Evolutionary conservation across 1,139 yeast genomes (phyloP), one percentile per base, ranked within the genome.

Genomic region (Pneumocystis sp.): DNA sequence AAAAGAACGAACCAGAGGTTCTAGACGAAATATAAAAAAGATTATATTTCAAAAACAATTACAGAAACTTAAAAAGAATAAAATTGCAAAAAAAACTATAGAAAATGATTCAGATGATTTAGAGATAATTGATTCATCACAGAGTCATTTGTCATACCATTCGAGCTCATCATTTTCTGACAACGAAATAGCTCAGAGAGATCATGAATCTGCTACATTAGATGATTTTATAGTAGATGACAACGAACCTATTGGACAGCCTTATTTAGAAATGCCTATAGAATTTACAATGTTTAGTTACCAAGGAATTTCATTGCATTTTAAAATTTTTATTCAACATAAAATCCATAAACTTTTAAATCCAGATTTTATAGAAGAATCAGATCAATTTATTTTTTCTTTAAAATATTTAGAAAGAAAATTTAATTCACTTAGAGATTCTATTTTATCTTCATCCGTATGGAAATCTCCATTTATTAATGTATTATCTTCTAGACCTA

Each of bases 181-280:
- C 17, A 25, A 21, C 7, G 57, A 50, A 50, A 19, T 72, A 75
- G 10, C 74, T 74, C 0, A 70, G 74, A 35, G 68, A 67, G 29
- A 68, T 75, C 35, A 71, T 74, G 64, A 74, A 76, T 17, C 61
- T 21, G 19, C 7, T 39, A 8, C 44, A 19, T 59, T 42, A 4
- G 61, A 59, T 12, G n/a, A 59, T 42, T 59, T 59, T 59, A 59
- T 59, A 59, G 37, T 59, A 21, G 37, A 31, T 31, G 61, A 59
- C 21, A 21, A 21, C 8, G 61, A 59, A 31, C 29, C n/a, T 31
- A 39, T 59, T 25, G 61, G 45, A 21, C 5, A 25, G 25, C 57
- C 57, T 12, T 15, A 21, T 59, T 12, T 29, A 12, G 34, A 59
- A 21, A 31, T 59, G 17, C 61, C 61, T 10, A 19, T 59, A 29